Conservation (phyloP, 805 yeast genomes). For the Groenewaldozyma tartarivorans region DNA sequence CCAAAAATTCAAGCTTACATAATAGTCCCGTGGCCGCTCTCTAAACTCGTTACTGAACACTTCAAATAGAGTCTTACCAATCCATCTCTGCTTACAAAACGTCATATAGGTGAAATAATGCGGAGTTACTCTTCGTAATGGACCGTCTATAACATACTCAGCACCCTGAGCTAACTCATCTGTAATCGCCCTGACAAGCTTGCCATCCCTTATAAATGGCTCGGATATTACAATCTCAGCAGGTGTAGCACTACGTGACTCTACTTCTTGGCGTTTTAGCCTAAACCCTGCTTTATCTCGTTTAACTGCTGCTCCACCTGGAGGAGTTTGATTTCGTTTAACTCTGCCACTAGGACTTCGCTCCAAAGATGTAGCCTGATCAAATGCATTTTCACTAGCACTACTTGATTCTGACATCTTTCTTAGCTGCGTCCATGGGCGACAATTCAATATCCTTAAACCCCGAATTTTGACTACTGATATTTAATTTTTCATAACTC, state of each 20-base stretch:
- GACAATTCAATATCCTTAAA: too few species aligned
- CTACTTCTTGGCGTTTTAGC: constrained; percentile 1
- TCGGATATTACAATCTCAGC: not conserved
- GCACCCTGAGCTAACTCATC: constrained; percentile 28
- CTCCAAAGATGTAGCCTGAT: not conserved
- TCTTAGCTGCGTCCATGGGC: not conserved
- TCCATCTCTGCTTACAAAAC: constrained; percentile 86
- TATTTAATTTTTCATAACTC: too few species aligned
- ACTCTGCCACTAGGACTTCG: not conserved
- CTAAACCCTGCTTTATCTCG: constrained; percentile 1
- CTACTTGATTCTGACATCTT: not conserved
- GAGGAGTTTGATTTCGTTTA: not conserved
- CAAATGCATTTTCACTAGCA: not conserved
- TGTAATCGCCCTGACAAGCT: constrained; percentile 11
- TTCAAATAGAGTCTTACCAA: constrained; percentile 69
- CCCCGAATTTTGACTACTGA: too few species aligned
- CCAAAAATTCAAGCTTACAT: constrained; percentile 29
- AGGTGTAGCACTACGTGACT: not conserved
- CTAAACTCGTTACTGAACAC: constrained; percentile 80
- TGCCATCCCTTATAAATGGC: not conserved
- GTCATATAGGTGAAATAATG: constrained; percentile 86
- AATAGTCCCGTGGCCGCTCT: constrained; percentile 61
- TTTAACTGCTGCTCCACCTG: not conserved
- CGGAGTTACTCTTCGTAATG: constrained; percentile 65
- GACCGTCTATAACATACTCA: constrained; percentile 30